phyloP scores from a whole-genome alignment of 139 green algal species.

The Zygnema circumcarinatum region DNA sequence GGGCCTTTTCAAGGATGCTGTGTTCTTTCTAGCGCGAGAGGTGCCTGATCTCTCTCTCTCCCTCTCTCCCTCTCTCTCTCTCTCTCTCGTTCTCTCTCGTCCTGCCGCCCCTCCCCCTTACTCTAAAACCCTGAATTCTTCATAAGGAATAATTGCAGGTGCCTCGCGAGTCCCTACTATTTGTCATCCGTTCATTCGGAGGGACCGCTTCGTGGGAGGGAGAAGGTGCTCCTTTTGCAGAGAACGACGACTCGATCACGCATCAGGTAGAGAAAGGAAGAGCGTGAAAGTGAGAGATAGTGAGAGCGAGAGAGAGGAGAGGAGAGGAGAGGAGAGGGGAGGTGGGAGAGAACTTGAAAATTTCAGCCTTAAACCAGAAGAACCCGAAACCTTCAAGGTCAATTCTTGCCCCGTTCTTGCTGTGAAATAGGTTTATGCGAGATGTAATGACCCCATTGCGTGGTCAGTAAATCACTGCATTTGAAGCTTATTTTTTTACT shows the following conservation, averaged over 20 bases:
- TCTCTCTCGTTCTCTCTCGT: too few relatives aligned
- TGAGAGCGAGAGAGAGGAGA: background rate
- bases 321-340: background rate
- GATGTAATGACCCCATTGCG: too few relatives aligned
- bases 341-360: background rate
- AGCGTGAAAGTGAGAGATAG: background rate
- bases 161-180: constrained; percentile 87
- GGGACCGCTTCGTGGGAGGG: constrained; percentile 89
- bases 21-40: constrained; percentile 90
- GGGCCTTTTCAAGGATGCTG: constrained; percentile 84
- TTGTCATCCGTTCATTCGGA: constrained; percentile 93
- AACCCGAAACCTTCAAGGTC: too few relatives aligned
- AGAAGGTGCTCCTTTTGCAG: constrained; percentile 80
- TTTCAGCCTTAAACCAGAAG: too few relatives aligned
- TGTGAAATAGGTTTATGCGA: too few relatives aligned
- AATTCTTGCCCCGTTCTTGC: too few relatives aligned
- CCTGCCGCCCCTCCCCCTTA: too few relatives aligned
- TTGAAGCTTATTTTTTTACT: too few relatives aligned
- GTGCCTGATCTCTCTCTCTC: constrained; percentile 2
- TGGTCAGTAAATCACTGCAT: too few relatives aligned
- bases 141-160: too few relatives aligned
- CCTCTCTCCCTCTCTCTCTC: too few relatives aligned
- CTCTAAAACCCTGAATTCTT: too few relatives aligned
- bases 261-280: constrained; percentile 72
- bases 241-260: constrained; percentile 83